Evolutionary conservation across 2,329 filamentous ascomycete genomes (phyloP), one percentile per base, ranked within the genome.

Genomic region (Fusarium stilboides): DNA sequence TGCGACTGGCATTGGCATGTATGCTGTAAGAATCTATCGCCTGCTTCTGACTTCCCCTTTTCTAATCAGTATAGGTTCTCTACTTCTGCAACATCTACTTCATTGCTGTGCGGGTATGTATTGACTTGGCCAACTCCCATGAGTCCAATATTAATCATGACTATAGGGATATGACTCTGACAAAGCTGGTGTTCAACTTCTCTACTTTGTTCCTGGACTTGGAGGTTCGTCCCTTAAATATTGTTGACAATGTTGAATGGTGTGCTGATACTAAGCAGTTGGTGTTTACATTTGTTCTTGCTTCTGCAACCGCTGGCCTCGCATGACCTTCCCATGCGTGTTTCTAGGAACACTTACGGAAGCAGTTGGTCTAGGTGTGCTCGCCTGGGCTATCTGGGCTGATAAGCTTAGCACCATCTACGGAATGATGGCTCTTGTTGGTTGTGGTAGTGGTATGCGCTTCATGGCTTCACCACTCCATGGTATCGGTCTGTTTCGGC

Each of bases 1-100:
- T 71, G 82, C 85, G 5, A 85, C 86, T 0, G 90, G 90, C 6
- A 85, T 88, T 70, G 83, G 81, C 53, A 85, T 84, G 81, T 86
- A 81, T 66, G 79, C 82, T 24, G 80, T 84, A 62, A 77, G 78
- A 8, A 22, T 26, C 8, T 3, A 22, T 26, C 8, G 2, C 22
- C 20, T 15, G 4, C 9, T 17, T 9, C 8, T 43, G 3, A 12
- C 1, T 28, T 40, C 45, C 34, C 24, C 79, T 1, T 77, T 83
- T 68, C 85, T 74, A 81, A 85, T 14, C 37, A 42, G 20, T 28
- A 36, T 24, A 79, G 78, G 86, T 89, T 1, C 87, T 92, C 68
- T 92, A 92, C 76, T 92, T 92, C 70, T 87, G 90, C 69, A 88
- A 87, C 17, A 84, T 92, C 19, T 92, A 91, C 76, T 92, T 92